Evolutionary conservation across 805 yeast species (phyloP), one percentile per base, ranked within the genome.

Genomic region (Wilhelminamyces savonicus): DNA sequence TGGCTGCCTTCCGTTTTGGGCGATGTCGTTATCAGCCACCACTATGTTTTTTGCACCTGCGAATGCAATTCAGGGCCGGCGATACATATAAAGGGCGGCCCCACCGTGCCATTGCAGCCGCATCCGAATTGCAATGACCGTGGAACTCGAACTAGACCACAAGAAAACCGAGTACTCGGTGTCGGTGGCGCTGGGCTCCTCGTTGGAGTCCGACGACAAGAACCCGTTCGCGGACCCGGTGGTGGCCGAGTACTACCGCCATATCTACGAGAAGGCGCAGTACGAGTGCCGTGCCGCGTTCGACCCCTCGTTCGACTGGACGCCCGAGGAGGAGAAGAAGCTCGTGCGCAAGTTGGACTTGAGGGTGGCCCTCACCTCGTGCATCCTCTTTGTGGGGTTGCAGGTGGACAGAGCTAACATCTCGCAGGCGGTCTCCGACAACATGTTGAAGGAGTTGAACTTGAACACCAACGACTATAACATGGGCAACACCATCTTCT

Each of bases 211-310:
- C n/a, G n/a, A n/a, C n/a, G 19, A 17, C 8, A 17, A 6, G 8
- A 43, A 43, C 21, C 45, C 45, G 2, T 43, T 73, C 41, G 39
- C 46, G 24, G 74, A 76, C 39, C 74, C 75, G 1, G 52, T 40
- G 4, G 60, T 67, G 2, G 76, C 71, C 2, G 62, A 62, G 21
- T 51, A 66, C 43, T 76, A 71, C 45, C 39, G 54, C 4, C 41
- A 54, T 0, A 24, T 74, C 6, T 76, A 76, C 41, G 75, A 74
- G 24, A 39, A 48, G 3, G 48, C 72, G 2, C 26, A 66, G 7
- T 78, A 78, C 43, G 84, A 78, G 44, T 69, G 80, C 36, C 58
- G 71, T 14, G 54, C 60, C 21, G 59, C 60, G 12, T 71, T 78
- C 43, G 83, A 80, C 44, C 80, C 83, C 0, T 58, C 61, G 0